A percentile compares a stretch with the other conserved stretches of the same genome.
Evolutionary conservation across 2,329 filamentous ascomycete genomes (phyloP).

Genomic region (Fusarium sp.): DNA sequence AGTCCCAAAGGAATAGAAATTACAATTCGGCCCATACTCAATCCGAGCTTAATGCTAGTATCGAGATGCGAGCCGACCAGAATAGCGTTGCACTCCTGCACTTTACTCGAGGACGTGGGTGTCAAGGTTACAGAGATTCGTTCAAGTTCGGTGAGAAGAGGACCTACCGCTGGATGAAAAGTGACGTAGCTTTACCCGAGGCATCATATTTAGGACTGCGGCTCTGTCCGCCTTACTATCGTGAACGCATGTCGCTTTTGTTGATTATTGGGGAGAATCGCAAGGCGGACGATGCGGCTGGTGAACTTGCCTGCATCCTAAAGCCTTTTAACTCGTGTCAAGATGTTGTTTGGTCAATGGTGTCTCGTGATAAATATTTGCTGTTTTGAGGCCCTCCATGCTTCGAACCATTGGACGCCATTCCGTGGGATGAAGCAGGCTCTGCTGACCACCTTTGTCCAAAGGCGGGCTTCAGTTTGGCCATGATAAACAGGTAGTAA

Average conservation of each 20-base stretch:
- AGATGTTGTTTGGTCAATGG: accelerated
- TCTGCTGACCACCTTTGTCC: background rate
- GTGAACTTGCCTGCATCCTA: accelerated
- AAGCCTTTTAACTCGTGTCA: background rate
- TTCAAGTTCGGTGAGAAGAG: background rate
- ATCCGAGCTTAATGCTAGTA: background rate
- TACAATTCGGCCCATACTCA: background rate
- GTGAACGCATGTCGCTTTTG: background rate
- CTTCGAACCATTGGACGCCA: background rate
- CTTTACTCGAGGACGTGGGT: background rate
- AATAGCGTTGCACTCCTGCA: background rate
- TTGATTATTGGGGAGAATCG: background rate
- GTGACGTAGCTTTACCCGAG: background rate
- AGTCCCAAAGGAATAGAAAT: background rate
- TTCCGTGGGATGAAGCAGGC: background rate
- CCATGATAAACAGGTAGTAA: no score
- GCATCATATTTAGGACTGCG: background rate
- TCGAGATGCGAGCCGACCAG: background rate
- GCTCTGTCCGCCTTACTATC: background rate
- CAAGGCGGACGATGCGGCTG: background rate
- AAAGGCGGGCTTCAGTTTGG: background rate
- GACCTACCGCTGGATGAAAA: background rate
- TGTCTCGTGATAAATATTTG: background rate
- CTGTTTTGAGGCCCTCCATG: background rate
- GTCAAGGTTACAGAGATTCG: background rate